Evolutionary conservation across 495 filamentous ascomycete species (phyloP), one percentile per base, ranked within the genome.

Genomic region (Lichenothelia convexa): DNA sequence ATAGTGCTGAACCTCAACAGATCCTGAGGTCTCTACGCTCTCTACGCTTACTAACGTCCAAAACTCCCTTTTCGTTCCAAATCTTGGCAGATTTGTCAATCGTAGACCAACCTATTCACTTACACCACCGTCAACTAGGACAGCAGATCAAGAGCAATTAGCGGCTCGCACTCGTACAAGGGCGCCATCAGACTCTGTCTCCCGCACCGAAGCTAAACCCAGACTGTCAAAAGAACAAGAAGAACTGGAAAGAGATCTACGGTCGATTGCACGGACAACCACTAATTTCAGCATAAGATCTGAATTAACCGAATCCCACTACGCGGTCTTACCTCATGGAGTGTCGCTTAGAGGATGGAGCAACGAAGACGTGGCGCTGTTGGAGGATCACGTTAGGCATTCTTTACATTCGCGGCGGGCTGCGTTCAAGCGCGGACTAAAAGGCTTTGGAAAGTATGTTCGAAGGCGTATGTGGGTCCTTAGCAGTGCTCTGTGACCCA

Each of bases 371-470:
- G 71, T 75, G 45, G 63, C 64, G 34, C 68, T 79, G 45, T 58
- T 85, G 35, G 80, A 87, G 50, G 79, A 87, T 48, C 73, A 81
- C 51, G 80, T 87, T 17, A 62, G 80, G 24, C 80, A 87, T 42
- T 78, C 82, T 70, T 52, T 87, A 31, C 80, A 87, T 54, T 87
- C 80, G 11, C 65, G 68, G 23, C 63, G 78, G 11, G 75, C 71
- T 30, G 79, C 73, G 49, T 75, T 87, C 59, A 83, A 78, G 53
- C 71, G 77, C 9, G 52, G 66, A 3, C 70, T 82, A 74, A 74
- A 65, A 47, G 78, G 75, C 1, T 87, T 87, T 48, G 67, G 66
- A 9, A 64, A 85, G 53, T 87, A 85, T 54, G 58, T 76, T 5
- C 56, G 60, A n/a, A 69, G 67, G 40, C 80, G 68, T 71, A 55